Base-by-base conservation (phyloP, 2,329 filamentous ascomycete species). In the Fusarium multiceps region DNA sequence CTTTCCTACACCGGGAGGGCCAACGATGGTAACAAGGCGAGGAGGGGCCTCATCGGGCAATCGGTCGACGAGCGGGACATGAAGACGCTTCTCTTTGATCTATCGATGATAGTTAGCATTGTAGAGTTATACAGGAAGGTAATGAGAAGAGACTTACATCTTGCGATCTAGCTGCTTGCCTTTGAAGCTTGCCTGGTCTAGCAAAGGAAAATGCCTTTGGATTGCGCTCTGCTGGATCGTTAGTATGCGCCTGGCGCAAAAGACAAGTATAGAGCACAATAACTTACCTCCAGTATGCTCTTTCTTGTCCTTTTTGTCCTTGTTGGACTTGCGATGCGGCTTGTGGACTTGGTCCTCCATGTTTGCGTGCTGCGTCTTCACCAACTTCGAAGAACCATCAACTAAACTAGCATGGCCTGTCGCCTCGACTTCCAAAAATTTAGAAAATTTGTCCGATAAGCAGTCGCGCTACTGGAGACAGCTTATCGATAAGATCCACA, bases 21-120 rank as follows among this genome's bases (percentile, higher is more conserved):
- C 97, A 78, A 98, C 94, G 65, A 99, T 94, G 66, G 93, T 90
- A 74, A 98, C 95, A 60, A 99, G 90, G 63, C 97, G 89, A 62
- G 96, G 96, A 27, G 96, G 94, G 18, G 96, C 92, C 83, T 98
- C 96, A 81, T 98, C 95, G 71, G 96, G 95, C 28, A 98, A 86
- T 73, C 97, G 91, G 85, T 99, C 96, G 82, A 98, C 92, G 79
- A 97, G 92, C 46, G 96, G 96, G 20, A 99, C 96, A 86, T 99
- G 97, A 41, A 98, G 87, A 63, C 95, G 89, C 82, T 97, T 98
- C 82, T 99, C 97, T 86, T 93, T 96, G 81, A 97, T 90, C 92
- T 94, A 62, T 23, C 56, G 21, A 27, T 27, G 8, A 56, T 10
- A 48, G 55, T 80, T 56, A 82, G 75, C 41, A 72, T 65, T 11